Evolutionary conservation across 2,329 filamentous ascomycete species (phyloP), one percentile per base, ranked within the genome.

Genomic region (Fusarium sp.): DNA sequence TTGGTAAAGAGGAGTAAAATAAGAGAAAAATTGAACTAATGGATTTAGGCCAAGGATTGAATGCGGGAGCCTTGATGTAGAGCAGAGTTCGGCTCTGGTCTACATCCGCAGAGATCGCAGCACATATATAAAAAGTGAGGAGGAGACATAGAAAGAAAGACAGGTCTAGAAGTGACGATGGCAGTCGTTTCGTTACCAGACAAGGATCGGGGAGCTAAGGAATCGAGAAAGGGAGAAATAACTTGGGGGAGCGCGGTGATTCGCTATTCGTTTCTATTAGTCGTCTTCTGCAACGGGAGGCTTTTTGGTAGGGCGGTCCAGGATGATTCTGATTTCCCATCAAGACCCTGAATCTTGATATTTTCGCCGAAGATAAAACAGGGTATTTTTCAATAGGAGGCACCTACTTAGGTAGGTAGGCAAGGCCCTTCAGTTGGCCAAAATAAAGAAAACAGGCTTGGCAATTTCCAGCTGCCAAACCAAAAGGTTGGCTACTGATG

Each of bases 321-420:
- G 56, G 47, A 39, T 48, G 41, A 34, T 36, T 71, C 70, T 48
- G 41, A 34, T 36, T 71, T 74, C 60, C 42, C 36, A 51, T 51
- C 24, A 48, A 42, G 54, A 71, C 67, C 51, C 64, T 68, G 66
- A 69, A 68, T 63, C 30, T 68, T 55, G 64, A 44, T 68, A 38
- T 55, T 56, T 50, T 44, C 44, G 42, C 56, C 56, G 32, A 68
- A 44, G 56, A 56, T 17, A 42, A 48, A 68, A 30, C 48, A 69
- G 50, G 64, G 56, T 38, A 50, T 42, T 52, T n/a, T 45, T 24
- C 28, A 41, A 36, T 26, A 20, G n/a, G 45, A 28, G 44, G 44
- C 28, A 28, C 44, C 44, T 28, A 34, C 32, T 34, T 34, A 34
- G 32, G 32, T 34, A 34, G 32, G 32, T 34, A 34, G 47, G 47